Evolutionary conservation across 371 early-diverging fungal species (phyloP), one percentile per base, ranked within the genome.

Genomic region (Zopfochytrium polystomum): DNA sequence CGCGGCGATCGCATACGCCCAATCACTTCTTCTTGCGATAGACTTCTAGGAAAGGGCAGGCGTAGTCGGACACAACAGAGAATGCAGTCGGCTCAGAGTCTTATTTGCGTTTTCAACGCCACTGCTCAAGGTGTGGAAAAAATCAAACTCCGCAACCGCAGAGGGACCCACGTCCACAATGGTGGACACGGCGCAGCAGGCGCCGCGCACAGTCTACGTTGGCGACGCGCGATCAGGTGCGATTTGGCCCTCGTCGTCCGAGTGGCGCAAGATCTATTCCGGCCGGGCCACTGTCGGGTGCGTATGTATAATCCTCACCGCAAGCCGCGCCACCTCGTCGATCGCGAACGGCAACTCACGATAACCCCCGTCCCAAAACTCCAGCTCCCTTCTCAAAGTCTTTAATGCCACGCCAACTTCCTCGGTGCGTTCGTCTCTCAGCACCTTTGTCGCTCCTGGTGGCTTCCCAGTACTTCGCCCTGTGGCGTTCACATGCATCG

Each of bases 221-320:
- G 74, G 68, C 29, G 77, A 77, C 34, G 33, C 55, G 2, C 52
- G 58, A 29, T 31, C 34, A 1, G 77, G 74, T 18, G 38, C 38
- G 9, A 61, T 74, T 25, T 74, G 74, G 74, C 47, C 23, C 18
- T n/a, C 47, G n/a, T 30, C 63, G 1, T 31, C 52, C 0, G 73
- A 72, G 43, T 77, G 72, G 72, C 67, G 66, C 27, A 66, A 63
- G 57, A 66, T 74, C 27, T 47, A 68, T 45, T 52, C 55, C 26
- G 74, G 74, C 9, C 13, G 34, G 23, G 50, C 48, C 22, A 68
- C 31, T n/a, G 26, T 23, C 18, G 76, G 71, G 74, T 71, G 27
- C 42, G 65, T 53, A 20, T 11, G 27, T 6, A 22, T n/a, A n/a
- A n/a, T n/a, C n/a, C n/a, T n/a, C n/a, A n/a, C n/a, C n/a, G n/a